Evolutionary conservation across 2,329 filamentous ascomycete species (phyloP).

Genomic region (Aureobasidium sp.): DNA sequence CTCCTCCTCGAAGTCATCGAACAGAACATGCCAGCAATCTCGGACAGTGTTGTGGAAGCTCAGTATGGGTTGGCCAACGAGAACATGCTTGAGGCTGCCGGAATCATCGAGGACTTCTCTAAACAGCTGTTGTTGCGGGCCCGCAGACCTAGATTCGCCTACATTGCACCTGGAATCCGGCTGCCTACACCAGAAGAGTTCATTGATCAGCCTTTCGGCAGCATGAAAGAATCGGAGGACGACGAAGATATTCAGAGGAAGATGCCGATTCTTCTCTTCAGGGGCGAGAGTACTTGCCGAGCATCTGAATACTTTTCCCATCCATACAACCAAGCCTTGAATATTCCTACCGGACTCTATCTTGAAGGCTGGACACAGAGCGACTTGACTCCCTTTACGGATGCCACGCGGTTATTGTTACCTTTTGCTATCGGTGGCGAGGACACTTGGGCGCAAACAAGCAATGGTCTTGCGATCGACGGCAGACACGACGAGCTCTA

Average conservation of each 20-base stretch:
- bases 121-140: background rate
- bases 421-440: background rate
- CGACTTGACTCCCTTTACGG: background rate
- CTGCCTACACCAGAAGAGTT: background rate
- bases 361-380: background rate
- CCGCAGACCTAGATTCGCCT: background rate
- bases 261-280: background rate
- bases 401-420: background rate
- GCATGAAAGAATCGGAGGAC: background rate
- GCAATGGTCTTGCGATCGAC: background rate
- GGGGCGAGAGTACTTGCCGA: background rate
- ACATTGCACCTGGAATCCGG: background rate
- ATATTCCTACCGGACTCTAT: background rate
- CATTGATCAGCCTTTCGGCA: background rate
- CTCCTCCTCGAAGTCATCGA: background rate
- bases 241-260: background rate
- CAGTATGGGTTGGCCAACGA: background rate
- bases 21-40: background rate
- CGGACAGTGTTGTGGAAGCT: background rate
- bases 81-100: background rate
- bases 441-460: background rate
- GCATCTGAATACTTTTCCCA: background rate
- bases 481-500: background rate
- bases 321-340: background rate
- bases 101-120: background rate